Conservation (phyloP, 2,329 filamentous ascomycete species). For the Pseudogymnoascus sp. region DNA sequence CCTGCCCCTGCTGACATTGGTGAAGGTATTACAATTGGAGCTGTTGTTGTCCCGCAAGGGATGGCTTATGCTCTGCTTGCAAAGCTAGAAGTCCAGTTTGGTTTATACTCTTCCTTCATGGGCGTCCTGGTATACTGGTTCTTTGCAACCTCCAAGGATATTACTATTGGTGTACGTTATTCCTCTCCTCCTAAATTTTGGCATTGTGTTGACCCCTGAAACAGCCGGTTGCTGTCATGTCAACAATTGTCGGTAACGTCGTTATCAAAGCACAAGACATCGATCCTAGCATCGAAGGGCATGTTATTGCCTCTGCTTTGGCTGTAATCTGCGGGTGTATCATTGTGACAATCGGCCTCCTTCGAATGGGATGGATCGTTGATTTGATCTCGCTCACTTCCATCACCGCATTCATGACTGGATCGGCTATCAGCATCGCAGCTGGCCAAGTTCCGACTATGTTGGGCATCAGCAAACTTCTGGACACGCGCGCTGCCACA, state of each 20-base stretch:
- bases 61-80: conserved; percentile 93
- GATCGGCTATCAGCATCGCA: conserved; percentile 83
- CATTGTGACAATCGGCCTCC: conserved; percentile 69
- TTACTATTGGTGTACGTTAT: conserved; percentile 77
- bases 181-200: not conserved
- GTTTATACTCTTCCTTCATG: conserved; percentile 93
- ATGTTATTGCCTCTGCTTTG: conserved; percentile 70
- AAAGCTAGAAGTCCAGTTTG: conserved; percentile 71
- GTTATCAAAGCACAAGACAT: conserved; percentile 55
- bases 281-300: conserved; percentile 50
- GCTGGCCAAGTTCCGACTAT: conserved; percentile 75
- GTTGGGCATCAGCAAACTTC: conserved; percentile 60
- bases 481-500: conserved; percentile 65
- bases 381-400: conserved; percentile 87
- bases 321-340: conserved; percentile 72
- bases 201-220: conserved; percentile 10
- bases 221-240: conserved; percentile 90
- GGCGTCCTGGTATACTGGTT: conserved; percentile 94
- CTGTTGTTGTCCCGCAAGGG: conserved; percentile 84
- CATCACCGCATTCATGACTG: conserved; percentile 94
- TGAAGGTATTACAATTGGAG: conserved; percentile 60
- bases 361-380: conserved; percentile 81
- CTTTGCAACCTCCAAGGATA: conserved; percentile 96
- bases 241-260: conserved; percentile 78
- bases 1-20: not conserved